Conservation (phyloP, 78 protist species). For the Protostelium mycophagum region DNA sequence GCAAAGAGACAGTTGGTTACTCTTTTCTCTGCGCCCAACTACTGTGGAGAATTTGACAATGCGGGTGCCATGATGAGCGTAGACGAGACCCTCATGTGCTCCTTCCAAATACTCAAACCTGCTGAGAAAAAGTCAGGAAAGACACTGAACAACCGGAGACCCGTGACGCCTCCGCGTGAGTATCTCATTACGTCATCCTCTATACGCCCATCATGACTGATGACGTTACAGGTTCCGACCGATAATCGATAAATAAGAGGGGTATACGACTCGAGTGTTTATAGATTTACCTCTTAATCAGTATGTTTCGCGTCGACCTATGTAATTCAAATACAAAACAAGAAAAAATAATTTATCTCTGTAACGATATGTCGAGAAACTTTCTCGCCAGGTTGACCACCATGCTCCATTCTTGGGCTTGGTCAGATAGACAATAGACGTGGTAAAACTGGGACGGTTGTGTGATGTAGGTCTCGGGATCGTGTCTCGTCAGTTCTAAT, state of each 20-base stretch:
- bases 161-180: constrained; percentile 44
- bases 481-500: background rate
- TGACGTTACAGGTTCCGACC: background rate
- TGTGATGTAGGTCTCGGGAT: background rate
- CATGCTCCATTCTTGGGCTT: background rate
- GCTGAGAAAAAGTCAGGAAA: constrained; percentile 79
- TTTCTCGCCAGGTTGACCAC: background rate
- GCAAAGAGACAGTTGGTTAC: constrained; percentile 97
- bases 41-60: constrained; percentile 98
- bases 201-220: background rate
- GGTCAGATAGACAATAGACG: background rate
- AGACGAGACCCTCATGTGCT: constrained; percentile 98
- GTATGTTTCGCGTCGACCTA: too few species aligned
- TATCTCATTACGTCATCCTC: background rate
- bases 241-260: too few species aligned
- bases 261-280: too few species aligned
- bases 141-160: constrained; percentile 47
- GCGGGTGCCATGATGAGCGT: constrained; percentile 99
- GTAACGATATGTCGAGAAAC: too few species aligned
- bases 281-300: too few species aligned
- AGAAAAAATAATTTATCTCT: too few species aligned
- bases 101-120: constrained; percentile 96
- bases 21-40: constrained; percentile 97
- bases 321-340: too few species aligned
- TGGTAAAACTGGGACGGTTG: background rate